These are phyloP conservation scores for Cryomyces minteri DNA, from an alignment of 495 filamentous ascomycete genomes.

Conservation along the genomic window DNA sequence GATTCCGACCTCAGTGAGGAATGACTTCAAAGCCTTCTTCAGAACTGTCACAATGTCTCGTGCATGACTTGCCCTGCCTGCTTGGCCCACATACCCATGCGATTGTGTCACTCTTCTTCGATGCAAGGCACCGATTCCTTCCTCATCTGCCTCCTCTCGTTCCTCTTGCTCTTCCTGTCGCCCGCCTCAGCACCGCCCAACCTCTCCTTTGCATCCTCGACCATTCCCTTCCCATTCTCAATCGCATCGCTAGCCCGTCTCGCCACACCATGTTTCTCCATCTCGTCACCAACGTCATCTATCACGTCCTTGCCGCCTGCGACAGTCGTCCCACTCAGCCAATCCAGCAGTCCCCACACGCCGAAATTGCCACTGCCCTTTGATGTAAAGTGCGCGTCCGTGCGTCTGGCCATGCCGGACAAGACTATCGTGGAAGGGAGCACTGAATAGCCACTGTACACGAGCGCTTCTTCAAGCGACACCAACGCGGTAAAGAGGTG, in stretches of 20 bases:
- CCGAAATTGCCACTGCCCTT: conserved; percentile 55
- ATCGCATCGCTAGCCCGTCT: conserved; percentile 23
- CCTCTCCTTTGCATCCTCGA: conserved; percentile 1
- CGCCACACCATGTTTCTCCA: conserved; percentile 37
- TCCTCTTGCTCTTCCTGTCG: conserved; percentile 8
- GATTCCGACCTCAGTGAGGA: no score
- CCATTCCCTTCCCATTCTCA: conserved; percentile 4
- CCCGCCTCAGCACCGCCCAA: not conserved
- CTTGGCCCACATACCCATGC: no score
- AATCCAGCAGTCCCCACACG: conserved; percentile 62
- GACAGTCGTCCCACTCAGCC: conserved; percentile 48
- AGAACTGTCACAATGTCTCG: no score
- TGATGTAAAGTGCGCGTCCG: conserved; percentile 44
- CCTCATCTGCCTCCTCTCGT: conserved; percentile 5
- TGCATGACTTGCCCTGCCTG: no score
- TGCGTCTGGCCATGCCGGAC: conserved; percentile 52
- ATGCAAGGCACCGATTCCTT: not conserved
- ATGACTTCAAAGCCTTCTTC: no score
- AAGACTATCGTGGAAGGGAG: conserved; percentile 52
- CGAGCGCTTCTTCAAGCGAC: conserved; percentile 59
- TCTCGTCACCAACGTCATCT: conserved; percentile 37
- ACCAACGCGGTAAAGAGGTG: conserved; percentile 46
- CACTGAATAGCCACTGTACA: conserved; percentile 58
- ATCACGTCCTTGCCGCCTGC: conserved; percentile 28
- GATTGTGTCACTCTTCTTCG: no score